Base-by-base conservation (phyloP, 1,139 yeast genomes). In the Pichia sp. region DNA sequence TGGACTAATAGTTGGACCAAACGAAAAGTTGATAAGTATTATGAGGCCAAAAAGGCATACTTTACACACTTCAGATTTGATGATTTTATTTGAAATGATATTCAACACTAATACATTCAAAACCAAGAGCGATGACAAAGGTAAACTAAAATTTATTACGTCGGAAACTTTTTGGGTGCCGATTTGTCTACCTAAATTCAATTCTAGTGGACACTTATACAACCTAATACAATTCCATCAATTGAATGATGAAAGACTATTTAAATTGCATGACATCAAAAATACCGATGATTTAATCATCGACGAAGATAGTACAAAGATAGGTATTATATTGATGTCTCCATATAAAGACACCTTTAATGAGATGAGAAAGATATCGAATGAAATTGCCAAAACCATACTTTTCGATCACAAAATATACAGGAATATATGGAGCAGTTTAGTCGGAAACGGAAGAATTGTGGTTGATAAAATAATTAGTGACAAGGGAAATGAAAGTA, bases 81-180 rank as follows among this genome's bases (percentile, higher is more conserved):
- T 84, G 57, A 71, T 85, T 13, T 68, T 85, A 31, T 84, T 85
- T 61, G 80, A 84, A 32, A 76, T 85, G 73, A 76, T 85, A 1
- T 81, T 78, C 66, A 80, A 81, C 61, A 77, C 82, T 10, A 70
- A 72, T 30, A 73, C 81, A 1, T 79, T 79, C 62, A 72, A 70
- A 49, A 75, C 55, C 1, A 46, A 41, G 10, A 47, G 43, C 45
- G 48, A 26, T 29, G 52, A 47, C 1, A 29, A 16, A 8, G 43
- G 51, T 29, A 57, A 46, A 13, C 34, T 62, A 10, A 59, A 70
- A 36, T 59, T 69, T 11, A 52, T 55, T 4, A 56, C 59, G 16
- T 70, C 73, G 51, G 93, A 87, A 61, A 97, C 92, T 64, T 80
- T 90, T 58, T 93, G 98, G 98, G 80, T 90, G 13, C 99, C 99